Base-by-base conservation (phyloP, 768 basidiomycete genomes). In the Boletus bicolor region DNA sequence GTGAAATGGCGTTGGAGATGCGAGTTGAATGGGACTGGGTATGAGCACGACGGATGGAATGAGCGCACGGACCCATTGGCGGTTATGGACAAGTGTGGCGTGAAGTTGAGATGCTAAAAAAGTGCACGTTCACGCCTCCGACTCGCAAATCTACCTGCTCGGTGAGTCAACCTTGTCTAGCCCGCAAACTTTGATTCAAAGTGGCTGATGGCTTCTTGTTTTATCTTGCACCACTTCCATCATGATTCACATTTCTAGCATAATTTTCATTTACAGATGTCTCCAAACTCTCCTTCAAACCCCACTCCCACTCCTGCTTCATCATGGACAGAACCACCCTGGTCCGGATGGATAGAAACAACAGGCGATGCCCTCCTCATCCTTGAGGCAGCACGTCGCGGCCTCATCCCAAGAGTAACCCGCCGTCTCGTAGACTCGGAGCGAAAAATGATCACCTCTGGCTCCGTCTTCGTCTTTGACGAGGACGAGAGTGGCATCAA, bases 401-500 rank as follows among this genome's bases (percentile, higher is more conserved):
- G 93, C 26, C 82, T 94, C 64, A 93, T 97, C 37, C 94, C 94
- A 9, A 81, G 93, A 54, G 91, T 98, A 24, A 95, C 93, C 35
- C 83, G 95, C 41, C 84, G 95, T 39, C 83, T 98, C 49, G 91
- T 93, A 58, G 95, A 97, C 69, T 82, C 89, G 34, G 95, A 98
- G 72, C 83, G 93, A 54, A 87, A 85, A 66, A 91, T 96, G 87
- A 94, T 98, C 69, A 86, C 86, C 17, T 90, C 87, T 7, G 95
- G 95, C 54, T 90, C 89, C 7, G 93, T 98, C 11, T 98, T 98
- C 65, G 95, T 97, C 61, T 98, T 97, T 67, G 93, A 98, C 72
- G 95, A 97, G 76, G 89, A 93, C 65, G 93, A 96, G 74, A 93
- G 91, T 66, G 93, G 94, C 28, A 98, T 98, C 76, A 96, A 95